Base-by-base conservation (phyloP, 768 basidiomycete species). In the Termitomyces sp. region DNA sequence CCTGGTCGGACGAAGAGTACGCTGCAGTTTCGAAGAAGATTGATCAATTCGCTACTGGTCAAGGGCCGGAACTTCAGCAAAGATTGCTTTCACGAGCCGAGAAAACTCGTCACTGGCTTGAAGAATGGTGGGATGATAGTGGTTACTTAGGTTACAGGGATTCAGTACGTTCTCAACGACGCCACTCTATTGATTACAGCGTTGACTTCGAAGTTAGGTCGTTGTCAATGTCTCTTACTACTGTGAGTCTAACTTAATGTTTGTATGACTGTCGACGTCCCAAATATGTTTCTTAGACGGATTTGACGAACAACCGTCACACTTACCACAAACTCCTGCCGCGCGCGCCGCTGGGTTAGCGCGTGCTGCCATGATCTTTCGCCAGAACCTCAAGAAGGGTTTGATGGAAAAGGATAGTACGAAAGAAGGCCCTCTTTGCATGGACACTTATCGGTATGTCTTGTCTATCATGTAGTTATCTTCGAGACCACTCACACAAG, bases 141-240 rank as follows among this genome's bases (percentile, higher is more conserved):
- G 91, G 76, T 0, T 98, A 97, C 66, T 77, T 94, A 64, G 80
- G 84, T 5, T 98, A 94, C 68, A 76, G 94, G 53, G 94, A 95
- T 63, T 87, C 92, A 50, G 91, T 90, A 63, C 53, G 85, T 66
- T 24, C 26, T 51, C 51, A 20, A 3, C 0, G 37, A 47, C 2
- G 57, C 18, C 20, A 3, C n/a, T 54, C 10, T 34, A n/a, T 26
- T 20, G 10, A 9, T 1, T 18, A 20, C 10, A 5, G 4, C 26
- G 32, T 16, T 53, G 27, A 47, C 16, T 31, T 39, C 4, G 12
- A 50, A 26, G 34, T 14, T 59, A 79, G 86, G 87, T 94, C 55
- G 86, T 95, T 1, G 79, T 95, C 41, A 92, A 95, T 63, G 92
- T 95, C 12, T 94, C 91, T n/a, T 96, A 97, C 72, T 97, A 92